Conservation (phyloP, 768 basidiomycete species). For the Stropharia rugosoannulata region DNA sequence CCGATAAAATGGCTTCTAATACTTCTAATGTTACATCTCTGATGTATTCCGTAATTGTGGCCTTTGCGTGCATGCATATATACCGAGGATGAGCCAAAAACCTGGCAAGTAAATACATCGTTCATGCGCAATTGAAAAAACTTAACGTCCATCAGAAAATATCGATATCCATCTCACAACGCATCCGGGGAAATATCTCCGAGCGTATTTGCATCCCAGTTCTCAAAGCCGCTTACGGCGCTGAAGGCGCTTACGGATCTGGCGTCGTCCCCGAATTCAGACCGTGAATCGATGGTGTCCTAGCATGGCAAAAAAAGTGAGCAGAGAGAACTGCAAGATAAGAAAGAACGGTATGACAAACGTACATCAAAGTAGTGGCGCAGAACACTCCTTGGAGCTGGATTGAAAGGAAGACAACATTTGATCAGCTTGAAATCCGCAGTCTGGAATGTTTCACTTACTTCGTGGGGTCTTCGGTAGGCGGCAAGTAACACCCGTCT, state of each 20-base stretch:
- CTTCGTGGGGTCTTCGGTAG: slow-evolving; percentile 94
- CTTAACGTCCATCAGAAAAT: neutral
- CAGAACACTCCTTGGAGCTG: slow-evolving; percentile 85
- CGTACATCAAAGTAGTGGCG: slow-evolving; percentile 93
- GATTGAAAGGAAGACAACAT: slow-evolving; percentile 2
- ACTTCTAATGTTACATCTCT: too few relatives aligned
- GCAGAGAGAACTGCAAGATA: slow-evolving; percentile 1
- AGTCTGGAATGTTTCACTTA: slow-evolving; percentile 33
- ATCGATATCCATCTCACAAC: slow-evolving; percentile 4
- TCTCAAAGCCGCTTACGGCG: slow-evolving; percentile 25
- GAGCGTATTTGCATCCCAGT: slow-evolving; percentile 24
- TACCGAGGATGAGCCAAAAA: too few relatives aligned
- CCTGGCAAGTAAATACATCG: too few relatives aligned
- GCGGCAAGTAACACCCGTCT: slow-evolving; percentile 86
- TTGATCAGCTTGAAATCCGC: neutral
- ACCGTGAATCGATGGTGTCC: slow-evolving; percentile 74
- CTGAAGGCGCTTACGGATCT: slow-evolving; percentile 65
- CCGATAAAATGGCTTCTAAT: too few relatives aligned
- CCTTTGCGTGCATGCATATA: too few relatives aligned
- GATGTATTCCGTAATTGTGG: too few relatives aligned
- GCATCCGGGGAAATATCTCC: slow-evolving; percentile 28
- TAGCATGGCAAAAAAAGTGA: slow-evolving; percentile 24
- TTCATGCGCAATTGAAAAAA: neutral
- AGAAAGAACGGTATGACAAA: slow-evolving; percentile 10
- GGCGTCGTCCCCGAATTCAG: slow-evolving; percentile 73